phyloP scores from a whole-genome alignment of 2,329 filamentous ascomycete genomes.

The Diaporthe capsici region DNA sequence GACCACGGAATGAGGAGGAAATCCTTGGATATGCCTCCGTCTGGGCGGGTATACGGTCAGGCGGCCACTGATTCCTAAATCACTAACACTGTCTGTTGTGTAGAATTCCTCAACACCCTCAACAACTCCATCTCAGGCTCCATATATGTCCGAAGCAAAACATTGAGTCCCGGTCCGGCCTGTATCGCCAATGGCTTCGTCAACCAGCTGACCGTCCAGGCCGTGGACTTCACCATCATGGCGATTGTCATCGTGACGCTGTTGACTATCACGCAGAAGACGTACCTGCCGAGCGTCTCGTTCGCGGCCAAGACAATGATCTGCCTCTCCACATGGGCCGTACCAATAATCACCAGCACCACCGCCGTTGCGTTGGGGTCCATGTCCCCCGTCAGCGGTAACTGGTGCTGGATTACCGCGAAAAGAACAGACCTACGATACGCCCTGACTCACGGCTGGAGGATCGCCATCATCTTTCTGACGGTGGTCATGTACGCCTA shows the following conservation, averaged over 20 bases:
- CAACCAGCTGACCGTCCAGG: conserved; percentile 61
- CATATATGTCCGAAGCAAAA: conserved; percentile 48
- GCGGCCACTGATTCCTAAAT: too few relatives aligned
- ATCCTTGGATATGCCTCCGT: neutral
- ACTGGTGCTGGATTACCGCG: conserved; percentile 63
- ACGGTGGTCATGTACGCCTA: conserved; percentile 59
- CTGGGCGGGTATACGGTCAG: neutral
- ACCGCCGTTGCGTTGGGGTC: conserved; percentile 48
- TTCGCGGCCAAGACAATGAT: conserved; percentile 50
- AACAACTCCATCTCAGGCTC: conserved; percentile 59
- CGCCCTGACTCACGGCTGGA: conserved; percentile 60
- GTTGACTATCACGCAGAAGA: conserved; percentile 46
- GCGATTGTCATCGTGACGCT: conserved; percentile 56
- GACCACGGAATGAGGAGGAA: neutral
- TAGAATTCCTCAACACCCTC: conserved; percentile 58
- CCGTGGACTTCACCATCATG: conserved; percentile 59
- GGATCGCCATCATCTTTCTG: conserved; percentile 57
- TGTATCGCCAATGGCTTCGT: conserved; percentile 61
- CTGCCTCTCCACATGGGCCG: conserved; percentile 56
- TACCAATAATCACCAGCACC: conserved; percentile 55
- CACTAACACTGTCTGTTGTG: neutral
- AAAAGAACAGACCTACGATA: conserved; percentile 56
- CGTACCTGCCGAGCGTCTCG: conserved; percentile 51
- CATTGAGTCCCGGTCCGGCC: conserved; percentile 48
- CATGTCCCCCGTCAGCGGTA: conserved; percentile 53